Percentiles rank a stretch among this genome's conserved stretches.
Conservation (phyloP, 768 basidiomycete species). For the Lentinus tigrinus region DNA sequence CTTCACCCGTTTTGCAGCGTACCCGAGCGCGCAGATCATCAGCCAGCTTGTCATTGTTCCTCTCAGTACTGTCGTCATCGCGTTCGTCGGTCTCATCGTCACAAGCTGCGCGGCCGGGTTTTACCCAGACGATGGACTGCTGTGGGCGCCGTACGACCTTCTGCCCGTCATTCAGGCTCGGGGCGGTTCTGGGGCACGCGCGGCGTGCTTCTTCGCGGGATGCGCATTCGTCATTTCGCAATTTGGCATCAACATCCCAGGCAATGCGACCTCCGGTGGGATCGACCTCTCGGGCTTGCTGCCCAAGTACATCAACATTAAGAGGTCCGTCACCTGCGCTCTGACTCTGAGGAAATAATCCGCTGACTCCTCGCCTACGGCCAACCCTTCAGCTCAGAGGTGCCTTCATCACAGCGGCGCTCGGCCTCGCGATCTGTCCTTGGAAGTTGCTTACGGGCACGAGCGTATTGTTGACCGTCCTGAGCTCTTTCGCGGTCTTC, state of each 20-base stretch:
- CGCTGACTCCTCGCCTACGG: too few species aligned
- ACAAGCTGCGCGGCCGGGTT: slow-evolving; percentile 20
- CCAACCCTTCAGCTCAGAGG: too few species aligned
- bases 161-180: slow-evolving; percentile 14
- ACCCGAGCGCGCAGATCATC: slow-evolving; percentile 10
- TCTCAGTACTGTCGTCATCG: slow-evolving; percentile 11
- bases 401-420: slow-evolving; percentile 31
- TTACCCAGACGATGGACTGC: slow-evolving; percentile 17
- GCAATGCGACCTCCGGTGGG: slow-evolving; percentile 23
- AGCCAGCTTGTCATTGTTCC: slow-evolving; percentile 16
- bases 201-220: slow-evolving; percentile 24
- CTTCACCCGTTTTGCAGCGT: slow-evolving; percentile 21
- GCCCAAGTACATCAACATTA: slow-evolving; percentile 44
- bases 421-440: slow-evolving; percentile 35
- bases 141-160: slow-evolving; percentile 27
- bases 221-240: slow-evolving; percentile 22
- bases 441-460: slow-evolving; percentile 44
- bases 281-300: slow-evolving; percentile 41
- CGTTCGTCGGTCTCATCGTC: slow-evolving; percentile 20
- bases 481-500: slow-evolving; percentile 44
- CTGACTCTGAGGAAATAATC: too few species aligned
- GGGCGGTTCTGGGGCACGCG: slow-evolving; percentile 19
- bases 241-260: slow-evolving; percentile 24
- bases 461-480: slow-evolving; percentile 35
- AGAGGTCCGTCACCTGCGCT: slow-evolving; percentile 21